These are phyloP conservation scores for Dictyostelium purpureum DNA, from an alignment of 78 protist species.

Conservation along the genomic window DNA sequence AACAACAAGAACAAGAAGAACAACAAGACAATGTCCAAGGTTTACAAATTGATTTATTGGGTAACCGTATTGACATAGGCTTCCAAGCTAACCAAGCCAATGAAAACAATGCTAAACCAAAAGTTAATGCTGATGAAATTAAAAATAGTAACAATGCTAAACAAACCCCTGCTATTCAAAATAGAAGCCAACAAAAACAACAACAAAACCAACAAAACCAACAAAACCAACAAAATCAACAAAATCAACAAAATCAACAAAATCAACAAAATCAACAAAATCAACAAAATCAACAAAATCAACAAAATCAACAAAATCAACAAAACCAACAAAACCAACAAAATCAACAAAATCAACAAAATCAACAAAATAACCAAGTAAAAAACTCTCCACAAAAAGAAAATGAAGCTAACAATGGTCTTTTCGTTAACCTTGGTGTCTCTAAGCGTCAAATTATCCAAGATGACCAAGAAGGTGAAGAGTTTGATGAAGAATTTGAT, in stretches of 20 bases:
- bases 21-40: not conserved
- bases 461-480: not conserved
- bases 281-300: too few relatives aligned
- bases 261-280: not conserved
- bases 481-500: not conserved
- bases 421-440: not conserved
- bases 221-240: not conserved
- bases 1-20: not conserved
- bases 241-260: not conserved
- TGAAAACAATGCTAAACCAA: not conserved
- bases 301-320: not conserved
- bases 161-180: not conserved
- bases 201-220: not conserved
- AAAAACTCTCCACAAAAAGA: not conserved
- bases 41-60: too few relatives aligned
- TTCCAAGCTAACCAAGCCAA: too few relatives aligned
- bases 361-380: not conserved
- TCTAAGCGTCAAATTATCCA: conserved; percentile 18
- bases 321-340: not conserved
- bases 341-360: not conserved
- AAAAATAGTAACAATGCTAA: not conserved
- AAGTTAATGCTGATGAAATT: not conserved
- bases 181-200: not conserved
- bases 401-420: not conserved
- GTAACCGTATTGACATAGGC: too few relatives aligned